A percentile compares a stretch with the other conserved stretches of the same genome.
These are phyloP conservation scores for Mallotus nudiflorus DNA, from an alignment of 345 rosid species.

Conservation along the genomic window DNA sequence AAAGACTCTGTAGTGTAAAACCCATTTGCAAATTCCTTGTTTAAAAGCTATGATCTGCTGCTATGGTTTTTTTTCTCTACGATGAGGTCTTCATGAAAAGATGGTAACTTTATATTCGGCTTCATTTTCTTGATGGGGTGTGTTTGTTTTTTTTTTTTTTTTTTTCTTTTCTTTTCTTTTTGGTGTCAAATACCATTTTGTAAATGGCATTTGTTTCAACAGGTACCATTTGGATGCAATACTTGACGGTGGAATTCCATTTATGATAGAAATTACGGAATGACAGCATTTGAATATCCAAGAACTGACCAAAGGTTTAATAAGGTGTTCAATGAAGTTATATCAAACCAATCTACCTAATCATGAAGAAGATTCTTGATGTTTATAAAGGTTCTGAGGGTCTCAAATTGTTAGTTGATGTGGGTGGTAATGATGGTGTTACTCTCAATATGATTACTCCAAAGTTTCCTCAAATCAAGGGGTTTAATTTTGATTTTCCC, in stretches of 20 bases:
- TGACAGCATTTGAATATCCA: constrained; percentile 26
- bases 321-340: constrained; percentile 27
- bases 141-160: no score
- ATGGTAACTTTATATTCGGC: no score
- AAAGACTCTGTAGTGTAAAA: no score
- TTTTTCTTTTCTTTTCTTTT: background rate
- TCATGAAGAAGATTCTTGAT: constrained; percentile 33
- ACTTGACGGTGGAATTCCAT: constrained; percentile 41
- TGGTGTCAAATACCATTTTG: background rate
- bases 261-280: constrained; percentile 33
- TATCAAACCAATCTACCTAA: constrained; percentile 29
- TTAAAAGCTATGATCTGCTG: no score
- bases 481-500: constrained; percentile 40
- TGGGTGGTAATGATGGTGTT: constrained; percentile 39
- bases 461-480: constrained; percentile 36
- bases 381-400: constrained; percentile 34
- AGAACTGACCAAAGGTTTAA: constrained; percentile 35
- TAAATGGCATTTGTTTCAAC: background rate
- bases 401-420: constrained; percentile 37
- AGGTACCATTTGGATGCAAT: constrained; percentile 38
- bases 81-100: no score
- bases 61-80: no score
- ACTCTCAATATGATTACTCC: constrained; percentile 30
- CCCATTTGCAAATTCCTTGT: no score
- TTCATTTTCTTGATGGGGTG: background rate